Evolutionary conservation across 2,329 filamentous ascomycete genomes (phyloP).

Genomic region (Didymella pinodella): DNA sequence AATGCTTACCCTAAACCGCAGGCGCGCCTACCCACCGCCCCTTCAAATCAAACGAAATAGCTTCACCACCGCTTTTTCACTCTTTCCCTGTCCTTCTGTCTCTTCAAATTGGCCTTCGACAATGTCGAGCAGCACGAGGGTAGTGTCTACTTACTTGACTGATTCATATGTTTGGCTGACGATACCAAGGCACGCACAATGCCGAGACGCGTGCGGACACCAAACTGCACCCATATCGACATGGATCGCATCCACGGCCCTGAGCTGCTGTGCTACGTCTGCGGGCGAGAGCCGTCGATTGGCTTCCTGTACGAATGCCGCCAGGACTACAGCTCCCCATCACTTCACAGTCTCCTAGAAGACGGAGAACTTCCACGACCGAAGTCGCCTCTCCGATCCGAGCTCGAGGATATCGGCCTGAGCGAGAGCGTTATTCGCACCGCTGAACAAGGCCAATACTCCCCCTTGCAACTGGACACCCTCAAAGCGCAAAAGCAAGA

Average conservation of each 20-base stretch:
- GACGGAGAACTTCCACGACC: slow-evolving; percentile 6
- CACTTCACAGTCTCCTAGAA: slow-evolving; percentile 18
- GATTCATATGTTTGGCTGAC: slow-evolving; percentile 16
- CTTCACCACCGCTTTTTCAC: slow-evolving; percentile 8
- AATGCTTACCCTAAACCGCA: slow-evolving; percentile 20
- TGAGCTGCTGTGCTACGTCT: slow-evolving; percentile 64
- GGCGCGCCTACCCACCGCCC: slow-evolving; percentile 11
- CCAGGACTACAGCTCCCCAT: slow-evolving; percentile 60
- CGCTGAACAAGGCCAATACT: slow-evolving; percentile 48
- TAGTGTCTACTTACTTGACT: background rate
- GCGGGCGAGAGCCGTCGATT: slow-evolving; percentile 62
- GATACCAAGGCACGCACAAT: slow-evolving; percentile 30
- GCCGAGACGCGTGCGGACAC: slow-evolving; percentile 31
- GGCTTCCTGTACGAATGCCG: slow-evolving; percentile 80
- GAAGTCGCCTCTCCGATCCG: slow-evolving; percentile 34
- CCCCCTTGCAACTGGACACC: slow-evolving; percentile 39
- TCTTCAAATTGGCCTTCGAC: background rate
- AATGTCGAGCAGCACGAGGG: slow-evolving; percentile 7
- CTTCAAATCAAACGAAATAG: background rate
- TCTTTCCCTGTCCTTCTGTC: background rate
- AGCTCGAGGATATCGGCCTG: slow-evolving; percentile 41
- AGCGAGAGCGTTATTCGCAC: slow-evolving; percentile 46
- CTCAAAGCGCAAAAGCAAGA: slow-evolving; percentile 46
- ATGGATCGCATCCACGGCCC: slow-evolving; percentile 70
- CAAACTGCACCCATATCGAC: slow-evolving; percentile 70